Base-by-base conservation (phyloP, 805 yeast genomes). In the Tetrapisispora iriomotensis region DNA sequence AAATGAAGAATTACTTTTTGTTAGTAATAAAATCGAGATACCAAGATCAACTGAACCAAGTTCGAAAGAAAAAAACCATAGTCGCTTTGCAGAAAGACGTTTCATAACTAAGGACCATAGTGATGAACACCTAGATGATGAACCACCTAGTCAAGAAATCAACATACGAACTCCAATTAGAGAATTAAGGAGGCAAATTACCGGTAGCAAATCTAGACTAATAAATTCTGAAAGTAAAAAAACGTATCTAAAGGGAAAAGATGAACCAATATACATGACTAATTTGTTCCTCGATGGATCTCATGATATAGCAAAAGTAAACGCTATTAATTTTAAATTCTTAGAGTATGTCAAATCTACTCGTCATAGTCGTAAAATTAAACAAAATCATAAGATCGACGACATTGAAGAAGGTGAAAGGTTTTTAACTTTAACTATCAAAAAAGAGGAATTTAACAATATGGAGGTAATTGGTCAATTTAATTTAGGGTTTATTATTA, bases 381-480 rank as follows among this genome's bases (percentile, higher is more conserved):
- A 21, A 30, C 36, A 23, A 43, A 34, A 26, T 13, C 22, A 68
- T 38, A 68, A 74, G 39, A 65, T 76, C 14, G 61, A 64, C 5
- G 60, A 74, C 40, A 63, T 57, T 9, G 62, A 62, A 27, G 70
- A 68, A 29, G 84, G 81, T 7, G 88, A 82, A 45, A 63, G 67
- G 29, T 62, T 68, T 31, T 59, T 84, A 36, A 70, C 81, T 0
- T 62, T 81, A 39, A 73, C 74, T 0, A 76, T 90, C 2, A 66
- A 73, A 8, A 90, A 88, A 54, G 50, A 65, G 0, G 95, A 92
- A 50, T 92, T 92, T 51, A 49, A 58, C 3, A 56, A 68, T 3
- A 90, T 92, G 97, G 60, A 70, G 29, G 63, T 92, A 10, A 74
- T 90, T 6, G 99, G 99, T 0, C 98, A 92, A 61, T 92, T 92